phyloP scores from a whole-genome alignment of 129 eudicot species.

The Centaurea solstitialis region DNA sequence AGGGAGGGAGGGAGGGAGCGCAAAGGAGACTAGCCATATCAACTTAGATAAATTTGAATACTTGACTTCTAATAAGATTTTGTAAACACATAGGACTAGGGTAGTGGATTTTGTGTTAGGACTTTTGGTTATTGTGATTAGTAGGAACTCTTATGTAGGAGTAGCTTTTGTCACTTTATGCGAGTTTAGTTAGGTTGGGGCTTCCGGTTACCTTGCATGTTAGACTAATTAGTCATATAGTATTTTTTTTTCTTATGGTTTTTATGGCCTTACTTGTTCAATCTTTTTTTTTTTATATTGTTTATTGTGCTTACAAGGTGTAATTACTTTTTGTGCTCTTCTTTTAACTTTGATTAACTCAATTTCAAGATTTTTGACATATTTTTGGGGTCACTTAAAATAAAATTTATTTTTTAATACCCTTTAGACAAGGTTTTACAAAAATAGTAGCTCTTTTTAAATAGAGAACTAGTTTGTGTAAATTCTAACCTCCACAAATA shows the following conservation, averaged over 20 bases:
- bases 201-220: background rate
- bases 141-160: no score
- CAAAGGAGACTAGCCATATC: no score
- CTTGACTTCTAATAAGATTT: no score
- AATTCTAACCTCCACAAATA: background rate
- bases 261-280: background rate
- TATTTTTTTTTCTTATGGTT: background rate
- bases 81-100: no score
- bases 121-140: no score
- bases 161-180: no score
- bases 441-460: no score
- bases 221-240: background rate
- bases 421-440: background rate
- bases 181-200: background rate
- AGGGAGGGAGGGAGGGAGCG: no score
- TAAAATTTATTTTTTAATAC: background rate
- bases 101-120: no score
- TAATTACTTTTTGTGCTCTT: background rate
- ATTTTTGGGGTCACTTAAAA: background rate
- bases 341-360: background rate
- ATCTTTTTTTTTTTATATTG: no score
- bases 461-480: no score
- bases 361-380: background rate
- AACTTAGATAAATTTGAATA: no score
- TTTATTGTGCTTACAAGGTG: background rate